These are phyloP conservation scores for Fusarium metavorans DNA, from an alignment of 2,329 filamentous ascomycete species.

Conservation along the genomic window DNA sequence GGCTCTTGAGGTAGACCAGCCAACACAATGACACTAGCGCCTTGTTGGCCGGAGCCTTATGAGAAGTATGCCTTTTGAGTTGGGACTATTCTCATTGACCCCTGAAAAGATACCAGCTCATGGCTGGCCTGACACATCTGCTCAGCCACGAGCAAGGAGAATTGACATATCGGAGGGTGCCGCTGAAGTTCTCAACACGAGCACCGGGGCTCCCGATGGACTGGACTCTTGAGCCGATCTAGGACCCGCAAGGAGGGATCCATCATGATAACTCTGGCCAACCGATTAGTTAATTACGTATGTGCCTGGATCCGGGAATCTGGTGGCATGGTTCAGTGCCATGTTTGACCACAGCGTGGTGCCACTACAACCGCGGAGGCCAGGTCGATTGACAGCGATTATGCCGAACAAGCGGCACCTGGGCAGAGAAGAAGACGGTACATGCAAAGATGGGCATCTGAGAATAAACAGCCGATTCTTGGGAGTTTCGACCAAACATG, in stretches of 20 bases:
- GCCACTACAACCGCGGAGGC: conserved; percentile 15
- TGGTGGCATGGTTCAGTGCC: conserved; percentile 27
- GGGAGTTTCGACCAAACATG: background rate
- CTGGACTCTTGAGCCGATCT: conserved; percentile 1
- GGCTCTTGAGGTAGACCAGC: background rate
- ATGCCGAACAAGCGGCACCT: background rate
- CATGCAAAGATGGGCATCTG: background rate
- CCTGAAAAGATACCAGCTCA: background rate
- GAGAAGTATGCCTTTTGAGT: background rate
- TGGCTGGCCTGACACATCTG: background rate
- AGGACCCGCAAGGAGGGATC: background rate
- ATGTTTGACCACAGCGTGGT: conserved; percentile 23
- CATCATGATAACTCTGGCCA: background rate
- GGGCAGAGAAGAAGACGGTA: background rate
- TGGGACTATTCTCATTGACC: background rate
- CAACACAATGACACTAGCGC: background rate
- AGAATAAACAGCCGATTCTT: background rate
- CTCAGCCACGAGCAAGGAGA: background rate
- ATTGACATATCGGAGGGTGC: background rate
- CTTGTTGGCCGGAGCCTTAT: background rate
- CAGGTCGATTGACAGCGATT: background rate
- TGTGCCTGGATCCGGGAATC: conserved; percentile 31
- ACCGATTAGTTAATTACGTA: conserved; percentile 4
- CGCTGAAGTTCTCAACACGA: background rate
- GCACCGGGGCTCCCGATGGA: conserved; percentile 2